Evolutionary conservation across 2,329 filamentous ascomycete species (phyloP).

Genomic region (Dendryphion nanum): DNA sequence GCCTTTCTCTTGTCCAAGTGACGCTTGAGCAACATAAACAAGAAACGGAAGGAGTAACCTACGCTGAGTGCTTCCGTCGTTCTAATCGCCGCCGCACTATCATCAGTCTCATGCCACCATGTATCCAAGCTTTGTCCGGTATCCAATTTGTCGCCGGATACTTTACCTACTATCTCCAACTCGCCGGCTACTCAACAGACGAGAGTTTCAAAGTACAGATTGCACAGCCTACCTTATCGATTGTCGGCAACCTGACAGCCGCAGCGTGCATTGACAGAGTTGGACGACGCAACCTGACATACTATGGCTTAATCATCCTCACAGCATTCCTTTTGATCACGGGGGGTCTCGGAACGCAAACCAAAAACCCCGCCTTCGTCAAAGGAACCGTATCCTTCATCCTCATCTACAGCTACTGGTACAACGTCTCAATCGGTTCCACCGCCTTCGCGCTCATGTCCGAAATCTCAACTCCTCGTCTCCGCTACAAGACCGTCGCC

Average conservation of each 20-base stretch:
- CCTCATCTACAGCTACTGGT: constrained; percentile 57
- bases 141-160: constrained; percentile 27
- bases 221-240: constrained; percentile 56
- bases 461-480: constrained; percentile 73
- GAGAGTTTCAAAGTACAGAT: constrained; percentile 42
- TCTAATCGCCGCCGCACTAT: constrained; percentile 74
- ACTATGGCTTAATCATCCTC: constrained; percentile 59
- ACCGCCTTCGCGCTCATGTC: constrained; percentile 83
- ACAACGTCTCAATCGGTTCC: constrained; percentile 81
- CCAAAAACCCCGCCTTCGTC: constrained; percentile 57
- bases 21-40: constrained; percentile 35
- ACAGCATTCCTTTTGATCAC: constrained; percentile 69
- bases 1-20: constrained; percentile 20
- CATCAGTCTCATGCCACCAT: constrained; percentile 52
- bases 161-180: constrained; percentile 44
- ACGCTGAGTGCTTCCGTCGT: constrained; percentile 78
- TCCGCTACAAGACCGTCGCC: constrained; percentile 69
- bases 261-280: constrained; percentile 74
- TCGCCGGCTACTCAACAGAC: constrained; percentile 38
- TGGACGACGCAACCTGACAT: constrained; percentile 70
- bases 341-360: constrained; percentile 39
- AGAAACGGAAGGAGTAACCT: constrained; percentile 61
- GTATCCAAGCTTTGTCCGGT: constrained; percentile 39
- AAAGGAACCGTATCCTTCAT: constrained; percentile 32
- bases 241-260: constrained; percentile 65